These are phyloP conservation scores for Zizania latifolia DNA, from an alignment of 176 grass and related monocot species.

Conservation along the genomic window DNA sequence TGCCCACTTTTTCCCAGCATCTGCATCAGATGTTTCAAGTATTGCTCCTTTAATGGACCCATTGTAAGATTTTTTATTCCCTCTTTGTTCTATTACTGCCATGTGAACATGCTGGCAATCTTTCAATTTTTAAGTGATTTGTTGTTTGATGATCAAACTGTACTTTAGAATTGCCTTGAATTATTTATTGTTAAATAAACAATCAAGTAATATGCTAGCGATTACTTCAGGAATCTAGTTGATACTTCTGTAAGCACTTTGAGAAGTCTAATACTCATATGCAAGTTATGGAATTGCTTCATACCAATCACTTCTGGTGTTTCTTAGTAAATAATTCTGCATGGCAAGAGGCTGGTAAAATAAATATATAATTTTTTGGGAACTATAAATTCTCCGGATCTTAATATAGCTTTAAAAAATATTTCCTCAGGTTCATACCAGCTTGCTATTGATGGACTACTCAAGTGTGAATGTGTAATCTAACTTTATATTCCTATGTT, in stretches of 20 bases:
- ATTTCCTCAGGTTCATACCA: background rate
- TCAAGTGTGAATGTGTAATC: background rate
- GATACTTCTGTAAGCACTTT: too few species aligned
- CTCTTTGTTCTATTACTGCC: background rate
- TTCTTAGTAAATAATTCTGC: background rate
- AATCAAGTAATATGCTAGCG: background rate
- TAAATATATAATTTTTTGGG: background rate
- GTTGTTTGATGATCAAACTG: slow-evolving; percentile 11
- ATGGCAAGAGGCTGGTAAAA: background rate
- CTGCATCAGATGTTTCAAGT: slow-evolving; percentile 74
- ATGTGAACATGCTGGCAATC: slow-evolving; percentile 2
- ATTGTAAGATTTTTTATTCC: slow-evolving; percentile 58
- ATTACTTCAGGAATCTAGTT: too few species aligned
- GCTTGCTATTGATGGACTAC: background rate
- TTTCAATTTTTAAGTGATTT: slow-evolving; percentile 14
- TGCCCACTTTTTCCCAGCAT: slow-evolving; percentile 92
- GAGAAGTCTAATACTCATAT: background rate
- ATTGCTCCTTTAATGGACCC: slow-evolving; percentile 88
- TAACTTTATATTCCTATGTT: background rate
- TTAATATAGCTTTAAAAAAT: background rate
- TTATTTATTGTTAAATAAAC: background rate
- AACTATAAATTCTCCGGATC: background rate
- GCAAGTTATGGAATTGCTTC: background rate
- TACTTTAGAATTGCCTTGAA: slow-evolving; percentile 2
- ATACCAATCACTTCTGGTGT: background rate